phyloP scores from a whole-genome alignment of 805 yeast species.

The Phaffomyces antillensis region DNA sequence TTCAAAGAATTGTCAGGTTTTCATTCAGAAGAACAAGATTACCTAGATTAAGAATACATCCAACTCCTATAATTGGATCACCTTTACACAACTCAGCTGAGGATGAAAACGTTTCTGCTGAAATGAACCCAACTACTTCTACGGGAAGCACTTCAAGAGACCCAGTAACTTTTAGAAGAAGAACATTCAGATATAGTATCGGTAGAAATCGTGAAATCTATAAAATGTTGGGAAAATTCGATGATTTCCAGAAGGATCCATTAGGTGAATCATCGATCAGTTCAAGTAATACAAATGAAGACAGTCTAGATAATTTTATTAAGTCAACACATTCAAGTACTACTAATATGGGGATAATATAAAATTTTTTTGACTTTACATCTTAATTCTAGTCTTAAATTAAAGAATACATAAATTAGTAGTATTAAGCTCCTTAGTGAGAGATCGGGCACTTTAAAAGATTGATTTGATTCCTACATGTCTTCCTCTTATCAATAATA shows the following conservation, averaged over 20 bases:
- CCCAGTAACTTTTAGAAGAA: constrained; percentile 5
- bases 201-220: constrained; percentile 10
- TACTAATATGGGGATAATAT: too few species aligned
- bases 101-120: background rate
- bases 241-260: constrained; percentile 6
- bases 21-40: constrained; percentile 2
- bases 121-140: background rate
- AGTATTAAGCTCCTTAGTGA: too few species aligned
- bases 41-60: background rate
- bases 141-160: constrained; percentile 3
- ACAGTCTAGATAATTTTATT: background rate
- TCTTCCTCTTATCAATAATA: too few species aligned
- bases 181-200: constrained; percentile 1
- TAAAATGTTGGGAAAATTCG: constrained; percentile 12
- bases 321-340: too few species aligned
- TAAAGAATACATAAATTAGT: too few species aligned
- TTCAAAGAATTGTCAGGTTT: constrained; percentile 4
- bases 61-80: background rate
- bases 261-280: background rate
- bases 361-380: too few species aligned
- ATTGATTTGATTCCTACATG: too few species aligned
- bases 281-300: background rate
- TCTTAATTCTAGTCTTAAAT: too few species aligned
- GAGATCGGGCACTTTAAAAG: too few species aligned
- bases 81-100: background rate